Conservation (phyloP, 495 filamentous ascomycete genomes). For the Aspergillus biplanus region DNA sequence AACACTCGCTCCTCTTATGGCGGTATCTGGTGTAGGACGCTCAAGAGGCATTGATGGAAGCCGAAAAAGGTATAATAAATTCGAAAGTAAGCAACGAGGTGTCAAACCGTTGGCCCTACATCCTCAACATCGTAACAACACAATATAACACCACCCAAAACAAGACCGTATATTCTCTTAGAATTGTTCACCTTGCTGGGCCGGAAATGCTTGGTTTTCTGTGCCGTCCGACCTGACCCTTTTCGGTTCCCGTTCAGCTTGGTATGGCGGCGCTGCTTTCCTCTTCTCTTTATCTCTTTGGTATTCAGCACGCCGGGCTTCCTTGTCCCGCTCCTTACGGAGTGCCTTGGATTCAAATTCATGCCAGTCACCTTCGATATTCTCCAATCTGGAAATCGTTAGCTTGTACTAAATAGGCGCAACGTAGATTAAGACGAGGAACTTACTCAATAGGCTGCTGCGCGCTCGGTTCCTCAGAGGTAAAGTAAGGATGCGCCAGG, state of each 20-base stretch:
- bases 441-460: conserved; percentile 83
- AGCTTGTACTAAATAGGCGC: conserved; percentile 19
- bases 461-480: conserved; percentile 75
- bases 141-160: neutral
- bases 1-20: too few relatives aligned
- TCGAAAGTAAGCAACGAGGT: too few relatives aligned
- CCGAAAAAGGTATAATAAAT: too few relatives aligned
- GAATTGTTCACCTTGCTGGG: conserved; percentile 11
- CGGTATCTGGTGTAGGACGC: too few relatives aligned
- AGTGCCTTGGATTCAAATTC: conserved; percentile 98
- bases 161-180: neutral
- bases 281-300: conserved; percentile 59
- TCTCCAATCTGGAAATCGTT: conserved; percentile 62
- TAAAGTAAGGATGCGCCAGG: conserved; percentile 88
- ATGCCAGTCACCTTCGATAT: conserved; percentile 95
- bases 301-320: conserved; percentile 64
- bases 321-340: conserved; percentile 86
- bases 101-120: neutral
- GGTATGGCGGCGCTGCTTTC: conserved; percentile 37
- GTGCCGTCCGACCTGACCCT: conserved; percentile 32
- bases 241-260: conserved; percentile 46
- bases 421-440: neutral
- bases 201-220: conserved; percentile 9
- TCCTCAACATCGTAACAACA: neutral
- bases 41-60: too few relatives aligned